These are phyloP conservation scores for Aspergillus biplanus DNA, from an alignment of 495 filamentous ascomycete species.

Conservation along the genomic window DNA sequence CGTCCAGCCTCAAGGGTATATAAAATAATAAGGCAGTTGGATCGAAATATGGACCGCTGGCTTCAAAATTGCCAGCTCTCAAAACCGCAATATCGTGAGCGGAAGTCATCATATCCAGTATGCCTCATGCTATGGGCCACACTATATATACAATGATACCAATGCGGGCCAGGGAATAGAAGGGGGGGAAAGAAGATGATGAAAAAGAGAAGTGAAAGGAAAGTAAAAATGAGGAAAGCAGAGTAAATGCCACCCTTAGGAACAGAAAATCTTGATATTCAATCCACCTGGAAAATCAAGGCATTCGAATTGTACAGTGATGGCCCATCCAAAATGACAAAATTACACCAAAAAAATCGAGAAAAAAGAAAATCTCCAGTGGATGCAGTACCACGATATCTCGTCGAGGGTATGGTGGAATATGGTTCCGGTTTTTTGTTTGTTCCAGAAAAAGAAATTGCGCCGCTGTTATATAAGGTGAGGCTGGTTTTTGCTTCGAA, in stretches of 20 bases:
- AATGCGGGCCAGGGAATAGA: neutral
- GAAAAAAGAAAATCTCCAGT: constrained; percentile 22
- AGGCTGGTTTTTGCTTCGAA: neutral
- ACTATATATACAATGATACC: neutral
- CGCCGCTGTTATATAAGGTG: neutral
- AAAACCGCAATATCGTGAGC: constrained; percentile 1
- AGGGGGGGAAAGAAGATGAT: neutral
- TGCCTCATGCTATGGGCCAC: constrained; percentile 2
- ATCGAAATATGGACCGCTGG: constrained; percentile 19
- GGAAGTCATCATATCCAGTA: constrained; percentile 10
- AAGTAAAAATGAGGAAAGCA: neutral
- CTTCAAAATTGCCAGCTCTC: constrained; percentile 1
- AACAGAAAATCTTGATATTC: constrained; percentile 10
- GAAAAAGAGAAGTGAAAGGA: neutral
- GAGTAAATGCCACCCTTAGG: constrained; percentile 4
- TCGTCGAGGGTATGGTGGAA: neutral
- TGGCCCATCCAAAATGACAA: constrained; percentile 28
- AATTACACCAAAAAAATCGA: constrained; percentile 18
- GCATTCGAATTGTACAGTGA: constrained; percentile 22
- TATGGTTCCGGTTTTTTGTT: neutral
- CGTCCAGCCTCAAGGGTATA: constrained; percentile 38
- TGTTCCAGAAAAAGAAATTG: constrained; percentile 17
- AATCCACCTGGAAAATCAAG: constrained; percentile 12
- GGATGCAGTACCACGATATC: constrained; percentile 14
- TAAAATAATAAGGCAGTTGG: constrained; percentile 27